phyloP scores from a whole-genome alignment of 1,284 basidiomycete species.

The Termitomyces sp. region DNA sequence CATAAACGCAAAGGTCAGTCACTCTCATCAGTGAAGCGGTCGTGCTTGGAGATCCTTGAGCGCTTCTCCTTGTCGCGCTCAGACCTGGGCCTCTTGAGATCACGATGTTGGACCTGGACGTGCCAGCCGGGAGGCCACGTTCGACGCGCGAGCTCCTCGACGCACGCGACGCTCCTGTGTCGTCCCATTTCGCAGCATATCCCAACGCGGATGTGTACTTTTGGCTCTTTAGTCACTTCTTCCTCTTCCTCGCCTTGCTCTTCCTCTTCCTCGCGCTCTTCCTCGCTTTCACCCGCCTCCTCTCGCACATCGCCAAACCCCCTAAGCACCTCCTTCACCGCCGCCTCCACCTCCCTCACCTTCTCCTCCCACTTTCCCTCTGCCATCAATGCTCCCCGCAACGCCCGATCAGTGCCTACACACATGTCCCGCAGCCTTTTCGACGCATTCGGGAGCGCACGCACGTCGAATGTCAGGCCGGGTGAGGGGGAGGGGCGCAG shows the following conservation, averaged over 20 bases:
- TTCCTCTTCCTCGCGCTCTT: background rate
- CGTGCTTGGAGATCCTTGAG: background rate
- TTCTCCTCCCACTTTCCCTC: background rate
- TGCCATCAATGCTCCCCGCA: background rate
- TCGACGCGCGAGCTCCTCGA: conserved; percentile 8
- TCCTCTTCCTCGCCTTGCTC: background rate
- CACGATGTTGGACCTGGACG: conserved; percentile 6
- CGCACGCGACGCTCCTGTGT: conserved; percentile 11
- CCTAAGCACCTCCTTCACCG: background rate
- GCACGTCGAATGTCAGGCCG: conserved; percentile 8
- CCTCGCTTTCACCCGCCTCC: background rate
- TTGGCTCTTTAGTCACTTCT: background rate
- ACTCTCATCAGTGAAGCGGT: background rate
- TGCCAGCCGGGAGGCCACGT: conserved; percentile 8
- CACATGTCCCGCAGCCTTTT: background rate
- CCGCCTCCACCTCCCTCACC: background rate
- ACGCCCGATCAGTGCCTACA: background rate
- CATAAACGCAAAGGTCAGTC: background rate
- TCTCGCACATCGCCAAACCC: background rate
- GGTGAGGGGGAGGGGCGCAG: background rate
- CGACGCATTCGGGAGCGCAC: conserved; percentile 6
- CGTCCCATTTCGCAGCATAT: conserved; percentile 10
- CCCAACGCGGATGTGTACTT: background rate
- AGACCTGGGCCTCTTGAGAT: conserved; percentile 1
- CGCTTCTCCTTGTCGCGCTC: conserved; percentile 12